A percentile compares a stretch with the other conserved stretches of the same genome.
These are phyloP conservation scores for Calycina herbarum DNA, from an alignment of 2,329 filamentous ascomycete genomes.

Conservation along the genomic window DNA sequence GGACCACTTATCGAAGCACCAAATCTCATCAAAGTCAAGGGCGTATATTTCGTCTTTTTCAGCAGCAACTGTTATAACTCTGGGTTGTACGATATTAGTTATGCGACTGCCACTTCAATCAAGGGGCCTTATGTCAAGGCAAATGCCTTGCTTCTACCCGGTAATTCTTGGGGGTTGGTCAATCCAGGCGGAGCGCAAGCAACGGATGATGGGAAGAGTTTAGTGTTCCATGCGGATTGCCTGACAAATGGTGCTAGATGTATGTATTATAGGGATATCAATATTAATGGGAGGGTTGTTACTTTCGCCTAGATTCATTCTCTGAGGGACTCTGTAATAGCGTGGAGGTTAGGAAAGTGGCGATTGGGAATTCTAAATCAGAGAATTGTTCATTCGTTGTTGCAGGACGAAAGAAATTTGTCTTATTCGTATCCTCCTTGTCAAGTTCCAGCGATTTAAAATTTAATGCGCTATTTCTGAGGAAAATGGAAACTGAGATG, in stretches of 20 bases:
- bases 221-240: background rate
- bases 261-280: conserved; percentile 1
- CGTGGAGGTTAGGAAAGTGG: too few relatives aligned
- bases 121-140: background rate
- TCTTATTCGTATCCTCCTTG: too few relatives aligned
- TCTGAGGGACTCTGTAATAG: too few relatives aligned
- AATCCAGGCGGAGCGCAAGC: background rate
- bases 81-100: conserved; percentile 52
- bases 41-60: conserved; percentile 61
- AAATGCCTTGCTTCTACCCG: background rate
- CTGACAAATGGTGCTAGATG: conserved; percentile 3
- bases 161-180: background rate
- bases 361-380: too few relatives aligned
- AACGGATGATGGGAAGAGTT: background rate
- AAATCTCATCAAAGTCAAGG: conserved; percentile 47
- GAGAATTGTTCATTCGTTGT: too few relatives aligned
- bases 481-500: too few relatives aligned
- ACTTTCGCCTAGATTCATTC: background rate
- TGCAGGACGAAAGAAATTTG: too few relatives aligned
- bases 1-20: conserved; percentile 64
- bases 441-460: too few relatives aligned
- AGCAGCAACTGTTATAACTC: conserved; percentile 59
- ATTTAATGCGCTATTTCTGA: too few relatives aligned
- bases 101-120: background rate
- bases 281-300: background rate